Conservation (phyloP, 2,329 filamentous ascomycete species). For the Diplodia mutila region DNA sequence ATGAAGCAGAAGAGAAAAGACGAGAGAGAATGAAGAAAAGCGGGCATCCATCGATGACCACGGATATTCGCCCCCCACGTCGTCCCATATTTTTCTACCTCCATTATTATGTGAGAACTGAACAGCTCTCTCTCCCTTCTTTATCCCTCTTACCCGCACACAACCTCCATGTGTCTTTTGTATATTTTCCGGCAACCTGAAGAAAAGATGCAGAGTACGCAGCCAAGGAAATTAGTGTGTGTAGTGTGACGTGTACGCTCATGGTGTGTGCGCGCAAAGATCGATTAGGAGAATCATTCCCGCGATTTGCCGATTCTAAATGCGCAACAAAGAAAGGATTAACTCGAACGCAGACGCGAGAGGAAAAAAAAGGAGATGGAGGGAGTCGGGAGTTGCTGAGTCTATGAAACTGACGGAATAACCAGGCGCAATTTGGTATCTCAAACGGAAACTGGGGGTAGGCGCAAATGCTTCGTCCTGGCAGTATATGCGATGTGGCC, state of each 20-base stretch:
- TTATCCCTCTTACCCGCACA: background rate
- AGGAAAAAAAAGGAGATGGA: background rate
- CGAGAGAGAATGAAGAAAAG: background rate
- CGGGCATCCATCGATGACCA: background rate
- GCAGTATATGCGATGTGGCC: background rate
- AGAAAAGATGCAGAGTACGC: background rate
- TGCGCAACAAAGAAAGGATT: background rate
- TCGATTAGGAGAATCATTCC: background rate
- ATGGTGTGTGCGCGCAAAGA: background rate
- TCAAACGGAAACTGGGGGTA: background rate
- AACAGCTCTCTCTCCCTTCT: background rate
- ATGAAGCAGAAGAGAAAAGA: background rate
- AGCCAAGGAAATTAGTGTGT: slow-evolving; percentile 3
- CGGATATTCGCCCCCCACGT: background rate
- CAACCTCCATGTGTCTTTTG: background rate
- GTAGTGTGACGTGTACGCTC: background rate
- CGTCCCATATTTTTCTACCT: background rate
- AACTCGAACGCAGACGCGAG: background rate
- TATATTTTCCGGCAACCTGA: background rate
- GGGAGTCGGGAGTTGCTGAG: background rate
- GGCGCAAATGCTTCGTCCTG: background rate
- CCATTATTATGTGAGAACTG: background rate
- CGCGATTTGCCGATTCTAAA: slow-evolving; percentile 8
- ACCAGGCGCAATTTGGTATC: slow-evolving; percentile 17
- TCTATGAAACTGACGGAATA: background rate